Conservation (phyloP, 164 flowering plant species). For the Aristolochia contorta region DNA sequence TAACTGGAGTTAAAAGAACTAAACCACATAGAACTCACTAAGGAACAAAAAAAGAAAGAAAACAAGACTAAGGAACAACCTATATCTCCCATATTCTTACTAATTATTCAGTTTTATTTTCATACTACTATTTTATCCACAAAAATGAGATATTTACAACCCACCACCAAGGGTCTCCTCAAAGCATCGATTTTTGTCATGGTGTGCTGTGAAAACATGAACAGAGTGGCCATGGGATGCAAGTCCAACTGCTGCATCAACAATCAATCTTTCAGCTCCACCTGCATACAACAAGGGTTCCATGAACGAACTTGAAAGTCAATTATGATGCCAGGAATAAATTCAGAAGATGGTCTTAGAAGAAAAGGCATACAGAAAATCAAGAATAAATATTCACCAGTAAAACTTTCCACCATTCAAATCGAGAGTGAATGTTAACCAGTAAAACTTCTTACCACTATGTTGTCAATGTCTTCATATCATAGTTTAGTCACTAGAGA, state of each 20-base stretch:
- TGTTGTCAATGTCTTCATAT: background rate
- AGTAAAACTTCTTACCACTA: too few species aligned
- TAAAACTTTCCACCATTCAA: background rate
- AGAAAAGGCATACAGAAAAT: background rate
- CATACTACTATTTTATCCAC: too few species aligned
- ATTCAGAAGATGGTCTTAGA: too few species aligned
- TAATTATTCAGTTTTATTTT: too few species aligned
- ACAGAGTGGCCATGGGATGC: slow-evolving; percentile 73
- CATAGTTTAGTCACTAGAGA: background rate
- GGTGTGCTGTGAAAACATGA: slow-evolving; percentile 84
- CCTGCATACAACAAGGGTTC: slow-evolving; percentile 37
- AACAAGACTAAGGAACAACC: background rate
- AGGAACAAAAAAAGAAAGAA: background rate
- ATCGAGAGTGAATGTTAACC: too few species aligned
- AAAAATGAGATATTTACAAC: background rate
- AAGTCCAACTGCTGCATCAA: slow-evolving; percentile 88
- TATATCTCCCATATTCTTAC: too few species aligned
- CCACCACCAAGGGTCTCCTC: slow-evolving; percentile 86
- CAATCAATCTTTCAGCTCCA: slow-evolving; percentile 94
- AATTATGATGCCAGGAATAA: background rate
- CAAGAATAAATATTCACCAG: background rate
- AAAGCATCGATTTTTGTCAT: slow-evolving; percentile 79
- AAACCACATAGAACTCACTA: too few species aligned
- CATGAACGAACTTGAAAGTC: background rate
- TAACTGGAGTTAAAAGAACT: too few species aligned